Percentiles rank a stretch among this genome's conserved stretches.
Conservation (phyloP, 1,284 basidiomycete species). For the Ustilago lituana region DNA sequence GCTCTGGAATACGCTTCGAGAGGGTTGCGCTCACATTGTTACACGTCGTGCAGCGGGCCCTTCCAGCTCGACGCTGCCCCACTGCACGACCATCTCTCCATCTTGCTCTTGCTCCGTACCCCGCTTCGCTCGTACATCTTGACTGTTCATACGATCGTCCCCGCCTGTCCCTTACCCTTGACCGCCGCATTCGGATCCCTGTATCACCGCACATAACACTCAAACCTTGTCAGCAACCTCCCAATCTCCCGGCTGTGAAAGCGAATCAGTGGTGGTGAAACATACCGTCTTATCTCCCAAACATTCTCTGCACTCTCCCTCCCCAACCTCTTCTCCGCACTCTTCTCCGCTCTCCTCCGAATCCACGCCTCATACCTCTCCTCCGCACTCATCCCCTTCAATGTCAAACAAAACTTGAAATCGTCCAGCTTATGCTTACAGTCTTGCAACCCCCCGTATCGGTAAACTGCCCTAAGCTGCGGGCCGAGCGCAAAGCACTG, state of each 20-base stretch:
- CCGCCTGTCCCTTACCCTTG: neutral
- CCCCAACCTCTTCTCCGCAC: constrained; percentile 76
- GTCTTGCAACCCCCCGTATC: constrained; percentile 80
- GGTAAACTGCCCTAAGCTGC: constrained; percentile 85
- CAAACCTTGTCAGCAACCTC: too few relatives aligned
- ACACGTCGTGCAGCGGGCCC: too few relatives aligned
- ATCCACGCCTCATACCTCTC: constrained; percentile 85
- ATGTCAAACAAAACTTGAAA: constrained; percentile 92
- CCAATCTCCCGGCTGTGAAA: too few relatives aligned
- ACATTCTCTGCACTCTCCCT: constrained; percentile 87
- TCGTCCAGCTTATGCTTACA: constrained; percentile 86
- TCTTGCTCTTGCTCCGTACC: neutral
- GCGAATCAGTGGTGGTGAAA: neutral
- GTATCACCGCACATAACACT: too few relatives aligned
- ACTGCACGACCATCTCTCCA: neutral
- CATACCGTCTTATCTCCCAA: constrained; percentile 83
- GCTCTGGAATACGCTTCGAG: too few relatives aligned
- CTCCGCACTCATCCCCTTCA: constrained; percentile 81
- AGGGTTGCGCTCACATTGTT: too few relatives aligned
- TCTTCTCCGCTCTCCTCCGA: constrained; percentile 85
- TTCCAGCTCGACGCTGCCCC: too few relatives aligned
- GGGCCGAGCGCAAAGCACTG: constrained; percentile 73
- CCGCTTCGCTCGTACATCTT: too few relatives aligned
- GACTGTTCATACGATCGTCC: constrained; percentile 25
- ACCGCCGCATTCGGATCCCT: constrained; percentile 24